These are phyloP conservation scores for Sutorius eximius DNA, from an alignment of 1,284 basidiomycete genomes.

Conservation along the genomic window DNA sequence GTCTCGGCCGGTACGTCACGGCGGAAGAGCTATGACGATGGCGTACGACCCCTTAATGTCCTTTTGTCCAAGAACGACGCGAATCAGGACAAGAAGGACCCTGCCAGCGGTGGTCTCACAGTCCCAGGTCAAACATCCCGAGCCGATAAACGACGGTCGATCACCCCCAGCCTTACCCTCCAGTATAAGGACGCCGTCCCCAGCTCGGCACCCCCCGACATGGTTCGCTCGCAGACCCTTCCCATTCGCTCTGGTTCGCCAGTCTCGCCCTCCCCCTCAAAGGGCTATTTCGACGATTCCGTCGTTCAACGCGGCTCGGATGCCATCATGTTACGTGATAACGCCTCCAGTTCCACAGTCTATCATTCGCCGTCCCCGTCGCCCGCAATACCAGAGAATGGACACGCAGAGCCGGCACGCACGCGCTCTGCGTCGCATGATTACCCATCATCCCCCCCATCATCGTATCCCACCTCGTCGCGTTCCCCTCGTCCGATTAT, in stretches of 20 bases:
- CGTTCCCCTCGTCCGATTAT: slow-evolving; percentile 22
- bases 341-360: slow-evolving; percentile 29
- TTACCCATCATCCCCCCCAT: not conserved
- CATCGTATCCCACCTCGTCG: slow-evolving; percentile 19
- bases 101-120: slow-evolving; percentile 13
- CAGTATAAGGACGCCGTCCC: slow-evolving; percentile 32
- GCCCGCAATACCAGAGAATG: slow-evolving; percentile 27
- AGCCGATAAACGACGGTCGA: slow-evolving; percentile 42
- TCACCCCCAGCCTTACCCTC: slow-evolving; percentile 41
- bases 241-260: slow-evolving; percentile 26
- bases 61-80: slow-evolving; percentile 36
- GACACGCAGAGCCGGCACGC: slow-evolving; percentile 18
- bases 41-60: slow-evolving; percentile 50
- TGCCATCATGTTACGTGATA: slow-evolving; percentile 26
- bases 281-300: slow-evolving; percentile 15
- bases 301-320: slow-evolving; percentile 23
- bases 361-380: slow-evolving; percentile 36
- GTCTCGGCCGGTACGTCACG: slow-evolving; percentile 30
- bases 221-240: slow-evolving; percentile 36
- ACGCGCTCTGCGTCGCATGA: slow-evolving; percentile 30
- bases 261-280: slow-evolving; percentile 18
- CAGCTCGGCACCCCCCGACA: slow-evolving; percentile 38
- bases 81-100: slow-evolving; percentile 10
- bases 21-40: slow-evolving; percentile 61
- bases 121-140: slow-evolving; percentile 34